Base-by-base conservation (phyloP, 2,329 filamentous ascomycete genomes). In the Coniella lustricola region DNA sequence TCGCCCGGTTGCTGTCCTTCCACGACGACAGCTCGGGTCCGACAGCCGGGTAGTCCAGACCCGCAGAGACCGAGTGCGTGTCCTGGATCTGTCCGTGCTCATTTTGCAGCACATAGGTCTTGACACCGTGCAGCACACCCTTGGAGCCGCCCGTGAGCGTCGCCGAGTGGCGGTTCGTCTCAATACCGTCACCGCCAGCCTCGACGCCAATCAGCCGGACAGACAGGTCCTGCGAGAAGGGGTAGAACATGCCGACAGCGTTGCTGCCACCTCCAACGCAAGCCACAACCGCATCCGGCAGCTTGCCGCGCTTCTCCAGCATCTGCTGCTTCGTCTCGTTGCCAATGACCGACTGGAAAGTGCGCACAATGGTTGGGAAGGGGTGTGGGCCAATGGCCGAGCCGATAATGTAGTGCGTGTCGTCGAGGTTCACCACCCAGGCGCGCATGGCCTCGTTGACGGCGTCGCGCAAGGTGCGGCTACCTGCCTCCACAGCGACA, bases 341-440 rank as follows among this genome's bases (percentile, higher is more conserved):
- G 48, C 93, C 93, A 57, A 98, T 98, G 54, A 98, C 86, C 4
- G 86, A 93, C 71, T 97, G 93, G 82, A 98, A 96, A 0, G 91
- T 96, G 52, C 93, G 84, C 45, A 97, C 93, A 54, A 97, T 97
- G 44, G 89, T 95, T 1, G 93, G 93, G 83, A 96, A 97, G 10
- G 93, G 93, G 66, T 98, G 93, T 41, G 93, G 93, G 0, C 93
- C 93, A 59, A 98, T 98, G 38, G 93, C 93, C 14, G 90, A 96
- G 49, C 93, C 93, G 59, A 98, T 95, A 60, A 97, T 93, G 74
- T 97, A 98, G 75, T 98, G 93, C 0, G 93, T 97, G 16, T 88
- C 94, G 59, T 90, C 84, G 14, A 98, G 85, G 57, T 90, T 79
- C 49, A 90, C 86, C 16, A 98, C 90, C 93, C 93, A 98, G 54